These are phyloP conservation scores for Scleroderma citrinum DNA, from an alignment of 768 basidiomycete species.

Conservation along the genomic window DNA sequence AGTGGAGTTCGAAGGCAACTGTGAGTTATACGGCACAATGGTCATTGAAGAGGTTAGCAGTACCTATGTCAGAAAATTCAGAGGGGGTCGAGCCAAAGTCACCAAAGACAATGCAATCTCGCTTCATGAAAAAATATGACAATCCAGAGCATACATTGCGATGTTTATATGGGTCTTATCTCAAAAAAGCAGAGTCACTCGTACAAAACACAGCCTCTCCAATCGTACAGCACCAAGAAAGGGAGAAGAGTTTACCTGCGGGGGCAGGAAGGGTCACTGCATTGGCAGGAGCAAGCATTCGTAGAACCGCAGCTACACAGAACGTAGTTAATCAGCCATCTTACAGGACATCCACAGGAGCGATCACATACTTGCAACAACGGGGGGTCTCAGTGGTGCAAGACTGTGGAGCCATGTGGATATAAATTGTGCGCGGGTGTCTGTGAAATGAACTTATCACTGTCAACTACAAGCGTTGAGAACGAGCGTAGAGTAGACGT, in stretches of 20 bases:
- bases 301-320: neutral
- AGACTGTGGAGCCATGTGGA: neutral
- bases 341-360: neutral
- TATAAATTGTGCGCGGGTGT: neutral
- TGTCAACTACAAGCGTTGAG: neutral
- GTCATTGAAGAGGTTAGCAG: too few species aligned
- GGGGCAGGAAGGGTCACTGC: neutral
- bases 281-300: neutral
- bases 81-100: too few species aligned
- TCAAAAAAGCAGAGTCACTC: neutral
- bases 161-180: too few species aligned
- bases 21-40: too few species aligned
- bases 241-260: neutral
- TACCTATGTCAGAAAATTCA: too few species aligned
- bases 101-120: too few species aligned
- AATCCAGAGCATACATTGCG: too few species aligned
- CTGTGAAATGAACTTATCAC: neutral
- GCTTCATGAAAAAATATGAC: too few species aligned
- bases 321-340: neutral
- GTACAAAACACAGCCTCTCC: neutral
- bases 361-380: neutral
- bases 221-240: neutral
- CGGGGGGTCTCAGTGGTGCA: neutral
- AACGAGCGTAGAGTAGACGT: neutral
- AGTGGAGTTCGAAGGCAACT: too few species aligned